Base-by-base conservation (phyloP, 176 grass and related monocot genomes). In the Cenchrus americanus region DNA sequence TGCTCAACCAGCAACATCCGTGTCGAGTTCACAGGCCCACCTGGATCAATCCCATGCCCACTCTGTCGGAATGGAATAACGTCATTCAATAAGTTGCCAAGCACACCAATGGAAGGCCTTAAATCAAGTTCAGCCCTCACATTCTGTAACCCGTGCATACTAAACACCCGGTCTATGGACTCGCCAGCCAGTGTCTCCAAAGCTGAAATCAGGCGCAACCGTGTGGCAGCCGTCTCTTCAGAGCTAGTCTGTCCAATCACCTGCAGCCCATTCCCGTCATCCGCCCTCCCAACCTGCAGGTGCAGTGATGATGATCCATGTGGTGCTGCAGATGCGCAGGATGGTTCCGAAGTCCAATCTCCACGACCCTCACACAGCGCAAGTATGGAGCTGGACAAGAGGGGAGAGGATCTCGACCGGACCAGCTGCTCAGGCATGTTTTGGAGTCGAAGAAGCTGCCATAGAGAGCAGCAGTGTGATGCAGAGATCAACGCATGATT, bases 391-490 rank as follows among this genome's bases (percentile, higher is more conserved):
- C 58, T 86, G 81, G 91, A 91, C 54, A 94, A 92, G 78, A 91
- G 83, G 71, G 91, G 89, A 69, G 79, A 86, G 32, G 91, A 89
- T 78, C 40, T 86, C 32, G 96, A 89, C 63, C 80, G 83, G 59
- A 88, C 76, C 24, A 95, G 91, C 47, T 96, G 96, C 90, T 97
- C 95, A 8, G 79, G 92, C 65, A 91, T 93, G 84, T 97, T 94
- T 80, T 99, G 96, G 89, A 90, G 87, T 57, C 82, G 96, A 80
- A 88, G 96, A 88, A 99, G 91, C 78, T 99, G 96, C 71, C 93
- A 99, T 41, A 90, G 96, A 71, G 93, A 99, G 89, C 87, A 99
- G 54, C 96, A 96, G 61, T 99, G 96, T 74, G 94, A 94, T 84
- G 91, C 93, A 13, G 96, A 99, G 42, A 99, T 99, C 80, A 93